A percentile compares a stretch with the other conserved stretches of the same genome.
Conservation (phyloP, 1,139 yeast genomes). For the Candida gigantensis region DNA sequence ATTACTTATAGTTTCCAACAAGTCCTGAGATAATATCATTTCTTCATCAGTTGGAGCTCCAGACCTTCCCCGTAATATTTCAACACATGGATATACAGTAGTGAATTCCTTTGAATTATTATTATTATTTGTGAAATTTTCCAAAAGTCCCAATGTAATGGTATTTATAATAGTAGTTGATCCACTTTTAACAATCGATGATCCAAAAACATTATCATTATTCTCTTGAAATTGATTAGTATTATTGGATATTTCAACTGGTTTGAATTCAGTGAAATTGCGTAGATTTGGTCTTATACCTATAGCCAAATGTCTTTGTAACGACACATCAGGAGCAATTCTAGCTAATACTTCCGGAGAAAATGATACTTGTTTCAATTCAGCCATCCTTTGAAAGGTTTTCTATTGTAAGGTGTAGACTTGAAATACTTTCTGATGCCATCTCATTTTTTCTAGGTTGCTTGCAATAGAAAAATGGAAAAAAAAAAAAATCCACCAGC, state of each 20-base stretch:
- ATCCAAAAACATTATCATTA: conserved; percentile 57
- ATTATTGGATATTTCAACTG: conserved; percentile 40
- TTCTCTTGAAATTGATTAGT: conserved; percentile 29
- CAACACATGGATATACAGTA: conserved; percentile 75
- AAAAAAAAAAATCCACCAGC: too few relatives aligned
- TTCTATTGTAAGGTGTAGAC: too few relatives aligned
- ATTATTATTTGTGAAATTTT: conserved; percentile 36
- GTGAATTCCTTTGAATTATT: conserved; percentile 32
- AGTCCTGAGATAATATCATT: conserved; percentile 71
- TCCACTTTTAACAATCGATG: conserved; percentile 73
- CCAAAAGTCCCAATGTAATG: conserved; percentile 70
- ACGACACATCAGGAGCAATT: conserved; percentile 80
- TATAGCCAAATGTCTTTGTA: conserved; percentile 72
- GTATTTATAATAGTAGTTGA: conserved; percentile 76
- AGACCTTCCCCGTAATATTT: conserved; percentile 70
- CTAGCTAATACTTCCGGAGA: conserved; percentile 83
- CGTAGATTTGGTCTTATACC: conserved; percentile 78
- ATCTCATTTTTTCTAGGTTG: too few relatives aligned
- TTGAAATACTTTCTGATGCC: too few relatives aligned
- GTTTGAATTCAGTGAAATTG: conserved; percentile 69
- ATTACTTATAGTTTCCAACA: conserved; percentile 60
- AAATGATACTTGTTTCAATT: conserved; percentile 51
- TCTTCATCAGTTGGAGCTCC: conserved; percentile 93
- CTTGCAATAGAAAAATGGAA: too few relatives aligned
- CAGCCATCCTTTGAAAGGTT: too few relatives aligned